Base-by-base conservation (phyloP, 2,329 filamentous ascomycete species). In the Fusarium pseudograminearum region DNA sequence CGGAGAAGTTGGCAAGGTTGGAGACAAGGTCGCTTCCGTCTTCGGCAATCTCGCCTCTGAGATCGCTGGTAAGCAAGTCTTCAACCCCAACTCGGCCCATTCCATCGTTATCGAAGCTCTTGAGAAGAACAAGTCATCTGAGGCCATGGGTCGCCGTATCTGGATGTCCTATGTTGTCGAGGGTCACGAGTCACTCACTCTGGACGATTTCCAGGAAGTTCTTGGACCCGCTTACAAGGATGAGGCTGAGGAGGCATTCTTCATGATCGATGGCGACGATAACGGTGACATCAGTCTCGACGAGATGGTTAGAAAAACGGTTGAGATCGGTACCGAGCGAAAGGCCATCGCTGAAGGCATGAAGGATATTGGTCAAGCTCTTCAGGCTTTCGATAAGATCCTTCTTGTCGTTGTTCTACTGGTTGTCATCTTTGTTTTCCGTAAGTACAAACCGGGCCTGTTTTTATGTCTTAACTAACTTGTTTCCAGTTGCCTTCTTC, bases 141-240 rank as follows among this genome's bases (percentile, higher is more conserved):
- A 98, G 78, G 96, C 96, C n/a, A 83, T 98, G 61, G 94, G 93
- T n/a, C 91, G 89, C 72, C 91, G 96, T 75, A 91, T 98, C 67
- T 98, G 96, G 96, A 97, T 98, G 93, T 98, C 94, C 1, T 97
- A 98, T 77, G 96, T 97, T 3, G 89, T 96, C 6, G 95, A 98
- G 80, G 94, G 93, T 73, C 90, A 90, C 61, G 93, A 98, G 41
- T 84, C 90, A 1, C 84, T 99, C 11, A 93, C 87, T 71, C 80
- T 87, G 11, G 93, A 97, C 7, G 96, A 99, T 77, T 86, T 99
- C 38, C 78, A 90, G 31, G 95, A 98, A 78, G 95, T 98, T 12
- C 90, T 99, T 62, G 95, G 95, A 4, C 82, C 87, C 1, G 87
- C 88, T 8, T 90, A 91, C 74, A 88, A 89, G 67, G 83, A 87